A percentile compares a stretch with the other conserved stretches of the same genome.
Evolutionary conservation across 2,329 filamentous ascomycete genomes (phyloP).

Genomic region (Fusarium pseudonygamai): DNA sequence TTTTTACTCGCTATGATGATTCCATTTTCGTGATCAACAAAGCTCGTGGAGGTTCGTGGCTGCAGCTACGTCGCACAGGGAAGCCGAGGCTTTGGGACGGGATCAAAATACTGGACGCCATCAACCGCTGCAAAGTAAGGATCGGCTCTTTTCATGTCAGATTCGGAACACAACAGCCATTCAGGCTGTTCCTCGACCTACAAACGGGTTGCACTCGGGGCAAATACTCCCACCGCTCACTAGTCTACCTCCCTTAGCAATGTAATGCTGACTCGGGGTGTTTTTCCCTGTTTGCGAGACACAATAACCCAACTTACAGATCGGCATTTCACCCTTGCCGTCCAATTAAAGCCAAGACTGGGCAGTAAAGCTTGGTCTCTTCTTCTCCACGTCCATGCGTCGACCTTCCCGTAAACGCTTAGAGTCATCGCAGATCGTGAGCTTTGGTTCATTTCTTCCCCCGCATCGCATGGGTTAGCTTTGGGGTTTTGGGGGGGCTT

Average conservation of each 20-base stretch:
- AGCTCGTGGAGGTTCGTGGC: not conserved
- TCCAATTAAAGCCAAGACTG: conserved; percentile 26
- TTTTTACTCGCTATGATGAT: not conserved
- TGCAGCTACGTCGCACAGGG: not conserved
- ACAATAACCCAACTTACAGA: not conserved
- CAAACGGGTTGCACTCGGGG: conserved; percentile 17
- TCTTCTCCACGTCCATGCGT: conserved; percentile 12
- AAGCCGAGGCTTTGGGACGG: not conserved
- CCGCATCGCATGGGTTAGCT: conserved; percentile 20
- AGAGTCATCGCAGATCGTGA: conserved; percentile 27
- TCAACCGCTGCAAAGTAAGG: not conserved
- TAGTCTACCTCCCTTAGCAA: not conserved
- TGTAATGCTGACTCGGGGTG: conserved; percentile 3
- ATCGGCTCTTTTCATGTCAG: conserved; percentile 15
- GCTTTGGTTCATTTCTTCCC: not conserved
- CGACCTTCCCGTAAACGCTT: conserved; percentile 33
- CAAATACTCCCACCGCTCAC: not conserved
- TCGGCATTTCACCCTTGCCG: conserved; percentile 15
- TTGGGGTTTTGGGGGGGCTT: not conserved
- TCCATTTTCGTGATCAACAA: conserved; percentile 12
- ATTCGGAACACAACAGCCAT: not conserved
- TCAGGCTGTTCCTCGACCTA: conserved; percentile 9
- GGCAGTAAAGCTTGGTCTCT: conserved; percentile 12
- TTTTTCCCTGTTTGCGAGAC: conserved; percentile 18
- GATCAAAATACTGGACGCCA: not conserved